Conservation (phyloP, 495 filamentous ascomycete genomes). For the Penicillium psychrofluorescens region DNA sequence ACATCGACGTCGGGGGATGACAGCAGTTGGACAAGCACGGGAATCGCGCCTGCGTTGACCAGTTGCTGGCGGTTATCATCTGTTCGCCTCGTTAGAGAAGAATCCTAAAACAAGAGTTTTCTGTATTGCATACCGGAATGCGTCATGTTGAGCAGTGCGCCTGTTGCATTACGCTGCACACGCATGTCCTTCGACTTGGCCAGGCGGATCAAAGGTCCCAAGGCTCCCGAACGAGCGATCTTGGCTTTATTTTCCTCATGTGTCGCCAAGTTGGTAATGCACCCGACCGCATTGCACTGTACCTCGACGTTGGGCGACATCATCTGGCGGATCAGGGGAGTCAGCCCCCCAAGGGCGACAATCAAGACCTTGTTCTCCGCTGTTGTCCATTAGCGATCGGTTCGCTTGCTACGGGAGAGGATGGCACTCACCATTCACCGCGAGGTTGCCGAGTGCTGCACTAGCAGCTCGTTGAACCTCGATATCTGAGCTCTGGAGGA, state of each 20-base stretch:
- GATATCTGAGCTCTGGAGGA: conserved; percentile 90
- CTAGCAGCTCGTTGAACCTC: conserved; percentile 97
- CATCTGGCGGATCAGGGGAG: conserved; percentile 95
- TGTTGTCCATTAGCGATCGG: conserved; percentile 44
- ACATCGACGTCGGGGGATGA: conserved; percentile 92
- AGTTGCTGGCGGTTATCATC: conserved; percentile 97
- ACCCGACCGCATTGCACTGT: conserved; percentile 97
- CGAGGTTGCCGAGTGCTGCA: conserved; percentile 90
- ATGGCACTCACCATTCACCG: conserved; percentile 76
- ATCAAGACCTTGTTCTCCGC: conserved; percentile 97
- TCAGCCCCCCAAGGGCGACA: conserved; percentile 81
- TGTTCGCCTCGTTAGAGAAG: conserved; percentile 22
- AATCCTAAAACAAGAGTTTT: conserved; percentile 16
- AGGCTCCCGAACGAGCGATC: conserved; percentile 89
- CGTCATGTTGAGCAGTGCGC: conserved; percentile 96
- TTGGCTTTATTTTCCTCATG: conserved; percentile 99
- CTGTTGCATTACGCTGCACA: conserved; percentile 95
- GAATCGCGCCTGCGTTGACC: conserved; percentile 92
- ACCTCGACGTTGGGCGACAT: conserved; percentile 98
- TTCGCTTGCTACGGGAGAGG: neutral
- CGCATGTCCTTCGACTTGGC: conserved; percentile 98
- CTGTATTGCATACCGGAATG: conserved; percentile 69
- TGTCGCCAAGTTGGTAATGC: conserved; percentile 95
- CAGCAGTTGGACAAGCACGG: conserved; percentile 88
- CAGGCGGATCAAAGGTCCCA: conserved; percentile 81